phyloP scores from a whole-genome alignment of 1,139 yeast species.

The Geotrichum cucujoidarum region DNA sequence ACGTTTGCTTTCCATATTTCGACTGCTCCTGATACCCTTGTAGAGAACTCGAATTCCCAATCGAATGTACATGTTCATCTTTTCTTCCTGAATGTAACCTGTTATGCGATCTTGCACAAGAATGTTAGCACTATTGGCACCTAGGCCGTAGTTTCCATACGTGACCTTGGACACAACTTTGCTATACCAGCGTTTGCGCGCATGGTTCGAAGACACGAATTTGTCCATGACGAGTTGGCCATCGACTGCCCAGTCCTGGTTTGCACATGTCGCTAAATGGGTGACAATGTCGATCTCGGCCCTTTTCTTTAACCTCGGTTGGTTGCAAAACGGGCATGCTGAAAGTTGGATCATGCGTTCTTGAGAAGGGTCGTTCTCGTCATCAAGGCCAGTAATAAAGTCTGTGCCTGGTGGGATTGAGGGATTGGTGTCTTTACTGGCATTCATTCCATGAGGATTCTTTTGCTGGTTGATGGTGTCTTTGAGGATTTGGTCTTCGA shows the following conservation, averaged over 20 bases:
- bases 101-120: slow-evolving; percentile 87
- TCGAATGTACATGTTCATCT: slow-evolving; percentile 83
- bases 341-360: slow-evolving; percentile 54
- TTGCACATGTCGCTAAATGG: slow-evolving; percentile 83
- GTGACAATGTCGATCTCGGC: slow-evolving; percentile 67
- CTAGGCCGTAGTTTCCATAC: slow-evolving; percentile 81
- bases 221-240: slow-evolving; percentile 61
- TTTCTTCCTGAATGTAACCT: slow-evolving; percentile 84
- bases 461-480: slow-evolving; percentile 27
- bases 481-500: slow-evolving; percentile 40
- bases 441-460: neutral
- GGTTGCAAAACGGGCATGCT: slow-evolving; percentile 72
- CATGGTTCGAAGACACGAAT: slow-evolving; percentile 75
- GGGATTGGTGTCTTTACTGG: neutral
- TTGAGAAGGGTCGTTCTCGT: slow-evolving; percentile 8
- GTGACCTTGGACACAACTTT: slow-evolving; percentile 77
- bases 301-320: slow-evolving; percentile 52
- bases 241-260: slow-evolving; percentile 65
- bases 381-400: slow-evolving; percentile 14
- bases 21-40: slow-evolving; percentile 54
- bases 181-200: slow-evolving; percentile 84
- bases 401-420: slow-evolving; percentile 1
- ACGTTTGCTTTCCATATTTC: slow-evolving; percentile 51
- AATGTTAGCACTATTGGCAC: slow-evolving; percentile 89
- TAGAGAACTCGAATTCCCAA: slow-evolving; percentile 81